Evolutionary conservation across 352 stramenopile species (phyloP), one percentile per base, ranked within the genome.

Genomic region (Globisporangium lucens): DNA sequence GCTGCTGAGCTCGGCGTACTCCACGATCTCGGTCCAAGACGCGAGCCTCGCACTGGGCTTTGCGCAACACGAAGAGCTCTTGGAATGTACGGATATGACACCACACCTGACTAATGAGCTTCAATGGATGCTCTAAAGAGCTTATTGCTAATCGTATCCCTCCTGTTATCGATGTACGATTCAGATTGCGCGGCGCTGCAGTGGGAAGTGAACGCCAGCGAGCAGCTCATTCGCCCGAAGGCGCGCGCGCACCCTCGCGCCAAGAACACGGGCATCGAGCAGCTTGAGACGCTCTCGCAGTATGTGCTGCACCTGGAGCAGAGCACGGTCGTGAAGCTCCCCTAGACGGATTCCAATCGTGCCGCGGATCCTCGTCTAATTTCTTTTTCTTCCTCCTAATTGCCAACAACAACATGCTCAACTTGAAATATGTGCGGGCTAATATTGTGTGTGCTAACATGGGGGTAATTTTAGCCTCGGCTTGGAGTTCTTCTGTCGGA

Each of bases 281-380:
- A 90, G 71, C 79, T 91, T 56, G 80, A 91, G 61, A 85, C 72
- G 49, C 70, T 91, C 57, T 82, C 83, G 41, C 75, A 86, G 66
- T 82, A 83, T 35, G 81, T 91, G 71, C 74, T 91, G 51, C 81
- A 90, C 74, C 72, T 91, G 67, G 83, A 91, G 73, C 79, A 90
- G 70, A 88, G 79, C 69, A 91, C 80, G 20, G 63, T 89, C 35
- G 60, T 88, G 46, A 89, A 89, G 69, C 66, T 91, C 22, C 66
- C 72, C 33, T 89, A 73, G 67, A 27, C 4, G 5, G 5, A 38
- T 17, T 47, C 41, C 41, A 15, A 8, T 17, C 9, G 38, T 46
- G 13, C 13, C 38, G 38, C 38, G 5, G 13, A 17, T 2, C 13
- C 3, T 46, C 38, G 15, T 38, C 20, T 22, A 58, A 38, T 58